phyloP scores from a whole-genome alignment of 495 filamentous ascomycete species.

The Penicillium verhagenii region DNA sequence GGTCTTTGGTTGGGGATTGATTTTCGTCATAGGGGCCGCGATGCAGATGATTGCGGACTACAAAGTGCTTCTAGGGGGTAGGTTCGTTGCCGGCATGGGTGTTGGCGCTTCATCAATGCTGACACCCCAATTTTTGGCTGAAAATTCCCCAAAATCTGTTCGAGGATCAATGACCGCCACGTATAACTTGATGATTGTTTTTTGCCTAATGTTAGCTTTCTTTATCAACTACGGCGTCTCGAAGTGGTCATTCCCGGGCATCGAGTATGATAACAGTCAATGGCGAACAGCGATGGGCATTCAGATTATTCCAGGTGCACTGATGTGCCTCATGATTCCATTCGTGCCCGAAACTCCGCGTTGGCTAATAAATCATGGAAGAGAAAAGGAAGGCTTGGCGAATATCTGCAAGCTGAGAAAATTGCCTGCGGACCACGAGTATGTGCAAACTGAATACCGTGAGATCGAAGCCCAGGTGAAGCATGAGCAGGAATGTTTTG shows the following conservation, averaged over 20 bases:
- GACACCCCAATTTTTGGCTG: slow-evolving; percentile 22
- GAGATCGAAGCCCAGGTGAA: slow-evolving; percentile 27
- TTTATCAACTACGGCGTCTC: slow-evolving; percentile 29
- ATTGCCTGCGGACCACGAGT: slow-evolving; percentile 54
- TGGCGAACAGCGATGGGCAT: slow-evolving; percentile 48
- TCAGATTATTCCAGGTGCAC: slow-evolving; percentile 48
- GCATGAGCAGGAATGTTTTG: slow-evolving; percentile 26
- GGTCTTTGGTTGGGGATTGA: slow-evolving; percentile 45
- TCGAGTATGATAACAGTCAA: slow-evolving; percentile 33
- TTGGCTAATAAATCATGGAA: slow-evolving; percentile 50
- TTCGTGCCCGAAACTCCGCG: slow-evolving; percentile 52
- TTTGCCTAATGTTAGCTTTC: slow-evolving; percentile 27
- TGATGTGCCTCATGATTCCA: slow-evolving; percentile 61
- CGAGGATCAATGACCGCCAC: slow-evolving; percentile 27
- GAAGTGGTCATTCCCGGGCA: slow-evolving; percentile 18
- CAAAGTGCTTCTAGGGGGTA: slow-evolving; percentile 26
- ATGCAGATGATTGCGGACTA: slow-evolving; percentile 55
- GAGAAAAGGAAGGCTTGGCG: slow-evolving; percentile 48
- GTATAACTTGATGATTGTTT: slow-evolving; percentile 30
- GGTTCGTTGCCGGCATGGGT: slow-evolving; percentile 46
- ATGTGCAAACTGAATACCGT: slow-evolving; percentile 46
- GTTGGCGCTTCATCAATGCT: slow-evolving; percentile 23
- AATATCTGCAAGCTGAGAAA: slow-evolving; percentile 59
- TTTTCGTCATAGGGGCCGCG: slow-evolving; percentile 59
- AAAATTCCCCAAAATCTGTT: slow-evolving; percentile 34